Percentiles rank a stretch among this genome's conserved stretches.
Evolutionary conservation across 1,139 yeast species (phyloP).

Genomic region (Geotrichum candidum): DNA sequence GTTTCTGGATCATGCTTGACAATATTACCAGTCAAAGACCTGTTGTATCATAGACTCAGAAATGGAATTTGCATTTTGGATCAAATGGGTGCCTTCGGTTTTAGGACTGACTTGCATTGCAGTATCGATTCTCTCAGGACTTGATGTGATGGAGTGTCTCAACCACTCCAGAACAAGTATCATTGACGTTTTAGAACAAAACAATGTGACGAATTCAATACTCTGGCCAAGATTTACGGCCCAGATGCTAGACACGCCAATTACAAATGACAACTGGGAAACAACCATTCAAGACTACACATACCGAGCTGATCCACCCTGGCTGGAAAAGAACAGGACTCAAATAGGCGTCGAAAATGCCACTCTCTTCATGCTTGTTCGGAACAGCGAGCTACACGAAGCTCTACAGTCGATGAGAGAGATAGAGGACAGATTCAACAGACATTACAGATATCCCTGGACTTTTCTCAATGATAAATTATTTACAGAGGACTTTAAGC

Average conservation of each 20-base stretch:
- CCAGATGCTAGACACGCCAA: neutral
- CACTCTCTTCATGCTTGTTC: constrained; percentile 65
- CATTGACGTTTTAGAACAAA: neutral
- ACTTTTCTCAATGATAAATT: constrained; percentile 69
- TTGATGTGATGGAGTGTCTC: neutral
- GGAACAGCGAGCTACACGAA: constrained; percentile 57
- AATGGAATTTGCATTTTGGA: neutral
- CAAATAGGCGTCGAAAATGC: constrained; percentile 51
- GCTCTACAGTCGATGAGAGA: constrained; percentile 61
- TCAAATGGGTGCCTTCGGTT: constrained; percentile 2
- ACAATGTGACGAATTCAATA: neutral
- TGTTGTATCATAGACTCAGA: neutral
- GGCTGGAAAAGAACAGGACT: constrained; percentile 29
- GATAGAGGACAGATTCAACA: constrained; percentile 61
- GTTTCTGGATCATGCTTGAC: neutral
- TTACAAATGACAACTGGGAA: constrained; percentile 1
- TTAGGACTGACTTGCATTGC: constrained; percentile 2
- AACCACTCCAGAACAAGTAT: neutral
- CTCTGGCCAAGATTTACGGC: neutral
- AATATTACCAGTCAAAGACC: neutral
- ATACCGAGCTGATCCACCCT: constrained; percentile 25
- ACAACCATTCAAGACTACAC: constrained; percentile 16
- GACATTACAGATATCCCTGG: constrained; percentile 69
- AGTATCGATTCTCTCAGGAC: neutral
- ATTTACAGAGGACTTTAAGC: constrained; percentile 53